phyloP scores from a whole-genome alignment of 768 basidiomycete genomes.

The Psilocybe cyanescens region DNA sequence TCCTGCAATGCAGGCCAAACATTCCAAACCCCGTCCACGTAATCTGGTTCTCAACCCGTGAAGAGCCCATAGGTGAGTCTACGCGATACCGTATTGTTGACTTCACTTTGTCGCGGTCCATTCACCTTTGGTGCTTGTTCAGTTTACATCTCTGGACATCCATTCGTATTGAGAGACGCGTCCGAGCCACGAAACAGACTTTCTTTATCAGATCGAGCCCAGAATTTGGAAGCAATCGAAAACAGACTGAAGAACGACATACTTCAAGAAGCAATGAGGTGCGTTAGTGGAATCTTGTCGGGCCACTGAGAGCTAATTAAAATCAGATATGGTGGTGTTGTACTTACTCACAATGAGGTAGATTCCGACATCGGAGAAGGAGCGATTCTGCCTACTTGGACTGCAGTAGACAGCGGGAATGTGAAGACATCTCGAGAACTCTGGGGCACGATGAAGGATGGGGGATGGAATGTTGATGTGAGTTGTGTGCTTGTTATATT shows the following conservation, averaged over 20 bases:
- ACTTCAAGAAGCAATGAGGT: constrained; percentile 80
- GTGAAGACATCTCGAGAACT: constrained; percentile 90
- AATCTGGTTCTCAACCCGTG: constrained; percentile 96
- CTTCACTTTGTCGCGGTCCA: background rate
- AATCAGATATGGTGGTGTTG: constrained; percentile 80
- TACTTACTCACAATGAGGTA: constrained; percentile 94
- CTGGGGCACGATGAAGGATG: constrained; percentile 74
- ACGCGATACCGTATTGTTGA: too few species aligned
- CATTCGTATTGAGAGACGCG: constrained; percentile 91
- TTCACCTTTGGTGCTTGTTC: constrained; percentile 6
- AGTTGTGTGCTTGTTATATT: constrained; percentile 24
- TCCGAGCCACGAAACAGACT: constrained; percentile 81
- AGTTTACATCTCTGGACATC: constrained; percentile 90
- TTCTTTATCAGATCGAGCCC: constrained; percentile 84
- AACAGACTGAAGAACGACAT: constrained; percentile 89
- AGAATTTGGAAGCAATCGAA: constrained; percentile 94
- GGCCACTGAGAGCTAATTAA: background rate
- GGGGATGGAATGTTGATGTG: constrained; percentile 95
- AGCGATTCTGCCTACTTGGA: constrained; percentile 92
- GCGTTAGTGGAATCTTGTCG: constrained; percentile 4
- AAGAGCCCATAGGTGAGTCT: constrained; percentile 87
- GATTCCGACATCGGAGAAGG: constrained; percentile 58
- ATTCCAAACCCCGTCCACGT: constrained; percentile 69
- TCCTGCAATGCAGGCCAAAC: constrained; percentile 76
- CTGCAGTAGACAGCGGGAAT: constrained; percentile 78